Evolutionary conservation across 2,329 filamentous ascomycete genomes (phyloP).

Genomic region (Helotiales sp.): DNA sequence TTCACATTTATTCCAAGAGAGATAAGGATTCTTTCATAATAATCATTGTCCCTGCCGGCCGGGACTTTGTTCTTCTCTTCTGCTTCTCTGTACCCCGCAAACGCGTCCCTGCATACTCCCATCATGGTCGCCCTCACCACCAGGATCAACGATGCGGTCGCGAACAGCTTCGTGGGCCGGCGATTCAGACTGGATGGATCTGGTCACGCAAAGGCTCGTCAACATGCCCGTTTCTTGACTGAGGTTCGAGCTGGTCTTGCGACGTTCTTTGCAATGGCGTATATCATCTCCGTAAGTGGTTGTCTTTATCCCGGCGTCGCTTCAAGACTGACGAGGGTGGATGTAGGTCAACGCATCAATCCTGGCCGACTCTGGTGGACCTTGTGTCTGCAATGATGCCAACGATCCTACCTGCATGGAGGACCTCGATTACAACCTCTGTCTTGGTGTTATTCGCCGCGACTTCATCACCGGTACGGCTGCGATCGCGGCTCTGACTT

Average conservation of each 20-base stretch:
- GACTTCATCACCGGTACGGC: constrained; percentile 85
- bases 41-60: not conserved
- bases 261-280: constrained; percentile 70
- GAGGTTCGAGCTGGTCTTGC: constrained; percentile 82
- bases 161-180: constrained; percentile 63
- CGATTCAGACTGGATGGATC: constrained; percentile 82
- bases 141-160: constrained; percentile 44
- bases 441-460: constrained; percentile 51
- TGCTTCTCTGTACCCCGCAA: not conserved
- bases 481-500: constrained; percentile 75
- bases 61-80: not conserved
- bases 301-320: not conserved
- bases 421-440: constrained; percentile 61
- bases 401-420: constrained; percentile 38
- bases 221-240: constrained; percentile 76
- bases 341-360: constrained; percentile 60
- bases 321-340: constrained; percentile 35
- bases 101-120: not conserved
- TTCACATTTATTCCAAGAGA: not conserved
- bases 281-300: constrained; percentile 67
- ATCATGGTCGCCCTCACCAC: constrained; percentile 9
- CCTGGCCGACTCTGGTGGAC: constrained; percentile 54
- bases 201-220: constrained; percentile 57
- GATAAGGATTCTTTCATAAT: not conserved
- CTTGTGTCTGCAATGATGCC: constrained; percentile 30